Evolutionary conservation across 805 yeast species (phyloP).

Genomic region (Scheffersomyces spartinae): DNA sequence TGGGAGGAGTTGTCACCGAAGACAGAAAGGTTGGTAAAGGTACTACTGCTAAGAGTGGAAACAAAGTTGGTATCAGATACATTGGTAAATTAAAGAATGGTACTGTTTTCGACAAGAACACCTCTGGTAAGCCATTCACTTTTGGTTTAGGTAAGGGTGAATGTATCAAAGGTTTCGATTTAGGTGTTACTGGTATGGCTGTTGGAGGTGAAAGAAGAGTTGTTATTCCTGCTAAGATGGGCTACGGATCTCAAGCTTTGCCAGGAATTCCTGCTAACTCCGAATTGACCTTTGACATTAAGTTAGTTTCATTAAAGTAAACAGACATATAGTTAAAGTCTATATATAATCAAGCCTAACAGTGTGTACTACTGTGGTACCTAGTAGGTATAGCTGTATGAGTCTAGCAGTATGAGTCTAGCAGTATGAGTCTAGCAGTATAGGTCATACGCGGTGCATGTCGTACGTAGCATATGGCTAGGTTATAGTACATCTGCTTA

Average conservation of each 20-base stretch:
- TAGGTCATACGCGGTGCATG: too few species aligned
- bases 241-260: conserved; percentile 85
- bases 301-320: conserved; percentile 81
- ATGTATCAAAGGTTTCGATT: conserved; percentile 97
- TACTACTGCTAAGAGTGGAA: conserved; percentile 74
- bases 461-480: too few species aligned
- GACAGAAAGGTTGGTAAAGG: conserved; percentile 89
- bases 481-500: too few species aligned
- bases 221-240: conserved; percentile 90
- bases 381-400: too few species aligned
- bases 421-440: too few species aligned
- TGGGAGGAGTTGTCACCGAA: conserved; percentile 90
- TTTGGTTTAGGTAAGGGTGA: conserved; percentile 94
- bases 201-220: conserved; percentile 99
- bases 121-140: conserved; percentile 89
- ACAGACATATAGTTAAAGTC: too few species aligned
- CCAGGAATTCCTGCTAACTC: conserved; percentile 99
- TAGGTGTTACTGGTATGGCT: conserved; percentile 97
- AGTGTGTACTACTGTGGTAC: too few species aligned
- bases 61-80: conserved; percentile 92
- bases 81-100: conserved; percentile 97
- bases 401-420: too few species aligned
- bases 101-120: conserved; percentile 92
- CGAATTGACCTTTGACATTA: conserved; percentile 91
- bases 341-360: too few species aligned